These are phyloP conservation scores for Phaeosphaeria sp. DNA, from an alignment of 2,329 filamentous ascomycete genomes.

Conservation along the genomic window DNA sequence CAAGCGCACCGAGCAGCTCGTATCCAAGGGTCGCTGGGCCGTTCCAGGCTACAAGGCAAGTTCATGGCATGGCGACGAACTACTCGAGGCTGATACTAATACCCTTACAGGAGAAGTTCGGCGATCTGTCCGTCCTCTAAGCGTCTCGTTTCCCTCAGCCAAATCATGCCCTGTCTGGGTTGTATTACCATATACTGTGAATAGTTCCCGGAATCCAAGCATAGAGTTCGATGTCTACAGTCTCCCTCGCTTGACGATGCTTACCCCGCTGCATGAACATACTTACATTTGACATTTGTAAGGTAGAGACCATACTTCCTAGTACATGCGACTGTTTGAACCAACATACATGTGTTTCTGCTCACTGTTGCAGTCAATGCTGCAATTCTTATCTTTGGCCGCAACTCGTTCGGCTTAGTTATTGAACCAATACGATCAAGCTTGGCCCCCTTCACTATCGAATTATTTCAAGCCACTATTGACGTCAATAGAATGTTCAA, in stretches of 20 bases:
- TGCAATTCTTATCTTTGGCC: not conserved
- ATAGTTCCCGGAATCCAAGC: conserved; percentile 35
- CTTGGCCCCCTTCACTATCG: not conserved
- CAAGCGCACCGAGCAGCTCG: conserved; percentile 92
- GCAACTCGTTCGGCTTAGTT: not conserved
- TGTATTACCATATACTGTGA: conserved; percentile 51
- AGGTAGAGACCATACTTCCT: not conserved
- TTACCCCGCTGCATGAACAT: not conserved
- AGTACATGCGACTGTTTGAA: not conserved
- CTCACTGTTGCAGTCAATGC: not conserved
- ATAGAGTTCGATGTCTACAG: conserved; percentile 5
- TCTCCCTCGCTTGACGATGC: too few relatives aligned
- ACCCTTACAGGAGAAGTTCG: conserved; percentile 87
- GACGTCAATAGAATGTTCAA: not conserved
- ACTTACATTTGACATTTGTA: not conserved
- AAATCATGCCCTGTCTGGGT: conserved; percentile 41
- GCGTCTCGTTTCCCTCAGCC: conserved; percentile 42
- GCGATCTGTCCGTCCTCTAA: conserved; percentile 94
- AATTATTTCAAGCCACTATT: not conserved
- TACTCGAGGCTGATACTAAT: conserved; percentile 54
- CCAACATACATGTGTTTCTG: not conserved
- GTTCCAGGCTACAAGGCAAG: conserved; percentile 98
- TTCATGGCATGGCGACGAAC: conserved; percentile 15
- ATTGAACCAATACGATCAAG: not conserved
- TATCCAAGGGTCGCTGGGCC: conserved; percentile 97